These are phyloP conservation scores for Cyberlindnera xishuangbannaensis DNA, from an alignment of 805 yeast species.

Conservation along the genomic window DNA sequence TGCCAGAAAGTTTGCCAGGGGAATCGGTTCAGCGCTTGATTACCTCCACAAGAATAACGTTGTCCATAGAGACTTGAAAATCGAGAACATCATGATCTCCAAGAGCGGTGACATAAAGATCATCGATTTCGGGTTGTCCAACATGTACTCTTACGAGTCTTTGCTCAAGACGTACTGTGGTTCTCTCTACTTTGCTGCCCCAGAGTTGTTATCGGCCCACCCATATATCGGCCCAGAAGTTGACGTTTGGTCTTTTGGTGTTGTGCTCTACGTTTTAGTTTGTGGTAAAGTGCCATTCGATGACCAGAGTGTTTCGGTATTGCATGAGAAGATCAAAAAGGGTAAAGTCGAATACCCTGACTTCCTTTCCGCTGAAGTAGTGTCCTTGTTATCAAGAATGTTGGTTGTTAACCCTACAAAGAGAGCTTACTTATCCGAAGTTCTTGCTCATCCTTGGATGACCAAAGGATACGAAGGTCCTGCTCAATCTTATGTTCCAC, in stretches of 20 bases:
- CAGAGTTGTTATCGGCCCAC: conserved; percentile 85
- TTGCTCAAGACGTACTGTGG: conserved; percentile 94
- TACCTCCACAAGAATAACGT: conserved; percentile 92
- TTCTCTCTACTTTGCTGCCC: conserved; percentile 96
- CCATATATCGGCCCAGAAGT: conserved; percentile 97
- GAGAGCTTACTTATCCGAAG: conserved; percentile 75
- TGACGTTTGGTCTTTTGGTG: conserved; percentile 98
- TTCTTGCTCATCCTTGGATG: conserved; percentile 93
- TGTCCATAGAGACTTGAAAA: conserved; percentile 94
- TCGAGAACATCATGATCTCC: conserved; percentile 92
- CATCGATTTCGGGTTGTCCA: conserved; percentile 94
- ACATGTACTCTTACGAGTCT: conserved; percentile 65
- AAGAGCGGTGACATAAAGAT: conserved; percentile 91
- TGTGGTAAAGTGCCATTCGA: conserved; percentile 99
- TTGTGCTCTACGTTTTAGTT: conserved; percentile 87
- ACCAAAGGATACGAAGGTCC: conserved; percentile 74
- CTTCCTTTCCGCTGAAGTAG: conserved; percentile 72
- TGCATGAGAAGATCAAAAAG: conserved; percentile 89
- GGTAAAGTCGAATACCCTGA: conserved; percentile 91
- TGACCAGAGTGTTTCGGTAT: conserved; percentile 84
- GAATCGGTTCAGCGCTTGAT: conserved; percentile 88
- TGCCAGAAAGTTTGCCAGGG: conserved; percentile 92
- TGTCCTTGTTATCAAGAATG: conserved; percentile 78
- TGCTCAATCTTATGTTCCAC: conserved; percentile 68
- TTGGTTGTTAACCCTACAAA: conserved; percentile 81